These are phyloP conservation scores for Teratosphaeria gauchensis DNA, from an alignment of 2,329 filamentous ascomycete genomes.

Conservation along the genomic window DNA sequence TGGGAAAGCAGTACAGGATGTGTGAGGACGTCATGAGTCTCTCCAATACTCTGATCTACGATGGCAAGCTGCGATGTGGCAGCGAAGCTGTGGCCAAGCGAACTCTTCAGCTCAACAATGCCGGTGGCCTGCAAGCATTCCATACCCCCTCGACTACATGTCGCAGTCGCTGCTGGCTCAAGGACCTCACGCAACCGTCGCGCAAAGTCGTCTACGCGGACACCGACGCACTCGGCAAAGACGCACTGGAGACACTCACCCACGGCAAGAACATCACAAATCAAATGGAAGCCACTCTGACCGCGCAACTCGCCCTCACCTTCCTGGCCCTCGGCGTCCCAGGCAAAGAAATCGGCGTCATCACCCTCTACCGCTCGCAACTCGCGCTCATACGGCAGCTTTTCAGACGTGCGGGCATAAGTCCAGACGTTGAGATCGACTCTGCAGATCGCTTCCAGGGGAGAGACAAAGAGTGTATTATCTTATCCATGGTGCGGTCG, in stretches of 20 bases:
- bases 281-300: conserved; percentile 66
- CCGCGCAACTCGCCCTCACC: conserved; percentile 69
- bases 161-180: conserved; percentile 58
- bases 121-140: conserved; percentile 21
- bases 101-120: conserved; percentile 41
- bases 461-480: conserved; percentile 84
- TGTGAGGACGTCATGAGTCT: conserved; percentile 93
- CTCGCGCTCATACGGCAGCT: conserved; percentile 70
- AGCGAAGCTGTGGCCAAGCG: conserved; percentile 63
- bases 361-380: conserved; percentile 93
- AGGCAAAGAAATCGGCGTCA: conserved; percentile 73
- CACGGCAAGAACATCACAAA: conserved; percentile 85
- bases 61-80: conserved; percentile 82
- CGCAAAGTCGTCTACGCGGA: conserved; percentile 80
- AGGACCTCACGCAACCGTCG: conserved; percentile 57
- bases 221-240: conserved; percentile 63
- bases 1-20: conserved; percentile 98
- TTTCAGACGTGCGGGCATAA: conserved; percentile 36
- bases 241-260: conserved; percentile 56
- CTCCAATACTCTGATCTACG: conserved; percentile 87
- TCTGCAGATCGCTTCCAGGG: conserved; percentile 96
- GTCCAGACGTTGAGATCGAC: conserved; percentile 73
- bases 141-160: conserved; percentile 15
- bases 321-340: conserved; percentile 68
- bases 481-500: conserved; percentile 77